These are phyloP conservation scores for Mimosa bimucronata DNA, from an alignment of 306 rosid genomes.

Conservation along the genomic window DNA sequence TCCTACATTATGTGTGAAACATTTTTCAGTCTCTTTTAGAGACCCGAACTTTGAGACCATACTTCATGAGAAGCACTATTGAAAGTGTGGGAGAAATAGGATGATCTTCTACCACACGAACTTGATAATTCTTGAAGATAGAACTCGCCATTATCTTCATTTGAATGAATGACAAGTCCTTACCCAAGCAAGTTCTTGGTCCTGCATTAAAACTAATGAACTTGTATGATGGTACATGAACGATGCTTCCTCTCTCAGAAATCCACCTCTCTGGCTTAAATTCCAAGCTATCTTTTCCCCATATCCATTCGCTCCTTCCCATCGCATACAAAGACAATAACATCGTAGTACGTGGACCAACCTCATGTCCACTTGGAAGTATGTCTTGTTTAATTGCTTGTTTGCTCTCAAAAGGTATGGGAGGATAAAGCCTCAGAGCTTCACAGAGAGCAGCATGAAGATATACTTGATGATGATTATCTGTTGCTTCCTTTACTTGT, in stretches of 20 bases:
- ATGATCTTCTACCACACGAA: neutral
- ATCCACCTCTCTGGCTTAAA: constrained; percentile 12
- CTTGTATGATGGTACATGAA: constrained; percentile 1
- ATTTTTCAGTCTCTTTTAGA: neutral
- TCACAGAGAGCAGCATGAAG: neutral
- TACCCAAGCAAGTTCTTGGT: neutral
- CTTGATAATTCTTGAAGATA: neutral
- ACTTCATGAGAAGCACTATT: neutral
- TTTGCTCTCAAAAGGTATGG: neutral
- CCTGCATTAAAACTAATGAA: constrained; percentile 14
- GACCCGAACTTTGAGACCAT: neutral
- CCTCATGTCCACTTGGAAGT: neutral
- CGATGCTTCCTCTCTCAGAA: neutral
- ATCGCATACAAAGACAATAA: neutral
- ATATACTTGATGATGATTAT: neutral
- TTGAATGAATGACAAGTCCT: neutral
- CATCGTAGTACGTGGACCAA: neutral
- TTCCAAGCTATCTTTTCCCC: constrained; percentile 1
- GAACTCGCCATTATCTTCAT: neutral
- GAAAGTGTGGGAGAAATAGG: neutral
- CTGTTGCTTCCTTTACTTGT: neutral
- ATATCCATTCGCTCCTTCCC: neutral
- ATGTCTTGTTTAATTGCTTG: neutral
- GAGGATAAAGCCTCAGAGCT: constrained; percentile 13
- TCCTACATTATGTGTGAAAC: no score